A percentile compares a stretch with the other conserved stretches of the same genome.
Evolutionary conservation across 164 flowering plant species (phyloP).

Genomic region (Chloranthus sessilifolius): DNA sequence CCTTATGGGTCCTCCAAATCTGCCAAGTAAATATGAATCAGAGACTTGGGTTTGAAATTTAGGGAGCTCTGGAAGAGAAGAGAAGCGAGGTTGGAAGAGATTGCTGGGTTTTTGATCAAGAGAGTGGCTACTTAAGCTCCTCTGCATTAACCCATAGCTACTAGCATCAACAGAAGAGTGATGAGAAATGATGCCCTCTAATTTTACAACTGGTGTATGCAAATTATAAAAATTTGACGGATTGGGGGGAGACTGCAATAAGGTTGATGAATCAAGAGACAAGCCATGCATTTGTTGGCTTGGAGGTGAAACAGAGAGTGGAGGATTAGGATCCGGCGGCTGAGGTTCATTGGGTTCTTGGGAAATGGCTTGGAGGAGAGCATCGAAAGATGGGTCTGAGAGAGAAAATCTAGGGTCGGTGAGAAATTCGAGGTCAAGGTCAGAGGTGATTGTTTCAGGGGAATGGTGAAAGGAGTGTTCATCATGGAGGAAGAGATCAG

Average conservation of each 20-base stretch:
- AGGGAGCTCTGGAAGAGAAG: constrained; percentile 29
- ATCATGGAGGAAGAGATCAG: constrained; percentile 41
- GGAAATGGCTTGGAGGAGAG: constrained; percentile 22
- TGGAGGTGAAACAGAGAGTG: constrained; percentile 52
- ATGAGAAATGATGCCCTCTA: constrained; percentile 26
- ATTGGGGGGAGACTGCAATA: constrained; percentile 12
- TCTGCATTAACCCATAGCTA: constrained; percentile 36
- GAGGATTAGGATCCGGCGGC: constrained; percentile 3
- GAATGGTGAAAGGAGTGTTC: constrained; percentile 18
- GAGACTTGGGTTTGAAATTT: constrained; percentile 25
- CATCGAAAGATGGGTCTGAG: constrained; percentile 27
- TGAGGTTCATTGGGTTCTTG: no score
- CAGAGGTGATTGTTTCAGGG: constrained; percentile 7
- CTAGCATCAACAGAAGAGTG: constrained; percentile 8
- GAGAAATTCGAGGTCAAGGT: constrained; percentile 26
- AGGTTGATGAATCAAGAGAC: constrained; percentile 22
- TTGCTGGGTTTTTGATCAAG: constrained; percentile 34
- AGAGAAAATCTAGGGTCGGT: constrained; percentile 38
- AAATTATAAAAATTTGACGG: constrained; percentile 23
- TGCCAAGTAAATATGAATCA: constrained; percentile 34
- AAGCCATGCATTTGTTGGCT: constrained; percentile 35
- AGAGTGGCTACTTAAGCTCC: constrained; percentile 59
- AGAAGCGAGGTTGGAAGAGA: constrained; percentile 33
- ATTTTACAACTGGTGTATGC: constrained; percentile 26
- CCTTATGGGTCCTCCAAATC: constrained; percentile 42